Conservation (phyloP, 441 rosid genomes). For the Aleurites moluccanus region DNA sequence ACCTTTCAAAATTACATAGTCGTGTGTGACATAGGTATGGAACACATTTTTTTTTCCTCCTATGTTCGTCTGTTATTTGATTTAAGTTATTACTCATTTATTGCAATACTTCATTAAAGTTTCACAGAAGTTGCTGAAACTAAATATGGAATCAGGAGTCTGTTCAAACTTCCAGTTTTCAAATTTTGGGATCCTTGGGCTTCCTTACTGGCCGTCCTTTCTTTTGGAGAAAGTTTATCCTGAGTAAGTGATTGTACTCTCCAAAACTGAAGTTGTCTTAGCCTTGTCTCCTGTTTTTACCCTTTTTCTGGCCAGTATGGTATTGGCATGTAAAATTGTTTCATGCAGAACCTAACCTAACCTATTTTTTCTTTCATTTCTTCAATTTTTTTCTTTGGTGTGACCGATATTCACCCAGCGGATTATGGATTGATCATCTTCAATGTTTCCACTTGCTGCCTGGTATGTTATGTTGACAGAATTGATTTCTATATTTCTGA, state of each 20-base stretch:
- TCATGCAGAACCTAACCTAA: slow-evolving; percentile 11
- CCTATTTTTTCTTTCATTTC: slow-evolving; percentile 1
- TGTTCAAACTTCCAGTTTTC: slow-evolving; percentile 62
- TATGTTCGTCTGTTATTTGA: slow-evolving; percentile 20
- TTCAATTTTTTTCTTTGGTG: slow-evolving; percentile 15
- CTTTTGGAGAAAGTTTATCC: slow-evolving; percentile 71
- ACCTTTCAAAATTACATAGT: slow-evolving; percentile 49
- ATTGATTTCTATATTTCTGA: neutral
- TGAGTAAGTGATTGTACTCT: slow-evolving; percentile 51
- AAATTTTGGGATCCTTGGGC: slow-evolving; percentile 76
- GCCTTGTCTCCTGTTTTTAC: slow-evolving; percentile 1
- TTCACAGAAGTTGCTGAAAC: slow-evolving; percentile 72
- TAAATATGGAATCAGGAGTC: slow-evolving; percentile 57
- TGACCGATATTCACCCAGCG: slow-evolving; percentile 53
- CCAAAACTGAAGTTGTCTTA: neutral
- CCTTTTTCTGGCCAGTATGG: neutral
- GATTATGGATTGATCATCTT: slow-evolving; percentile 47
- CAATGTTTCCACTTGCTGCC: slow-evolving; percentile 66
- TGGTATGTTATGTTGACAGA: slow-evolving; percentile 41
- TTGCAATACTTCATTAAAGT: slow-evolving; percentile 42
- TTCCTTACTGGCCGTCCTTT: slow-evolving; percentile 78
- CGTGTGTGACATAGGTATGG: slow-evolving; percentile 67
- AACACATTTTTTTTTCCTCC: slow-evolving; percentile 6
- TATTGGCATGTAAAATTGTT: slow-evolving; percentile 8
- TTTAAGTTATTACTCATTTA: slow-evolving; percentile 23